Evolutionary conservation across 345 rosid genomes (phyloP), one percentile per base, ranked within the genome.

Genomic region (Gossypium ekmanianum): DNA sequence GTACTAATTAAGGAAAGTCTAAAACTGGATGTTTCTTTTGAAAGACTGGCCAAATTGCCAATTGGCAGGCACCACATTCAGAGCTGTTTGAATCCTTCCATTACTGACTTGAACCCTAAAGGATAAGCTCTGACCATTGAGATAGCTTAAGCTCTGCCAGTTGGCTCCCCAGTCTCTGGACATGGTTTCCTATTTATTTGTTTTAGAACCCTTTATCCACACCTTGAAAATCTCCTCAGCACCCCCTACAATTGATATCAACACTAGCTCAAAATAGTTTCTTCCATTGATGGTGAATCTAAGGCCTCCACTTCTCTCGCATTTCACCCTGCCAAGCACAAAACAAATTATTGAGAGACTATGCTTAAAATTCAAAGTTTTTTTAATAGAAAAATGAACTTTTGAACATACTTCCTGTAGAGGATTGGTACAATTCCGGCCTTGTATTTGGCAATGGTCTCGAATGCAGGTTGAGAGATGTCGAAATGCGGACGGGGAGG

Each of bases 1-100:
- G 41, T 34, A 34, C 41, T 34, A 34, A 34, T 34, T 48, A 48
- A 56, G 13, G 20, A 29, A 17, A 59, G 63, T 54, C 82, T 76
- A 86, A 80, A 89, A 85, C 68, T 90, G 91, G 17, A 88, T 77
- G 55, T 83, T 87, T 85, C 80, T 82, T 68, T 83, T 80, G 78
- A 87, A 92, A 68, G 93, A 87, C 74, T 87, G 92, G 14, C 92
- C 92, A 54, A 90, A 92, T 77, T 56, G 70, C 89, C 97, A 90
- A 70, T 77, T 84, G 1, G 88, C 79, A 70, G 97, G 88, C 2
- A 61, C 85, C 2, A 68, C 90, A 26, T 84, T 71, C 5, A 71
- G 76, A 57, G 89, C 87, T 12, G 88, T 87, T 47, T 56, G 47
- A 48, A 65, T 84, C 61, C 10, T 77, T 4, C 91, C 90, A 17